phyloP scores from a whole-genome alignment of 1,284 basidiomycete species.

The Cutaneotrichosporon dermatis region DNA sequence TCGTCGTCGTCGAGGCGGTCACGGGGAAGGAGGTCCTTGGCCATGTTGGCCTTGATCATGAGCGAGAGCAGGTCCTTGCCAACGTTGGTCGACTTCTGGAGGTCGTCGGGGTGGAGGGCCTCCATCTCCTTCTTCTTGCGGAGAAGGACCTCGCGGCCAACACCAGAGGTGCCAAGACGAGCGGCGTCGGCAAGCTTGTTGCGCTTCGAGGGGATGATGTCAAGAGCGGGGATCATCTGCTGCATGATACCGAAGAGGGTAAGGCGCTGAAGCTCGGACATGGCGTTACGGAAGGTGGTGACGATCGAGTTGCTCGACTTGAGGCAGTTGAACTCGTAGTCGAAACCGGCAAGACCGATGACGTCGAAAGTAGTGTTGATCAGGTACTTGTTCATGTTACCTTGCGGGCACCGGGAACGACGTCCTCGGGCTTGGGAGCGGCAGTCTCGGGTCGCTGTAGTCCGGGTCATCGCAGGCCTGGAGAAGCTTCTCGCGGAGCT shows the following conservation, averaged over 20 bases:
- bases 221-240: constrained; percentile 39
- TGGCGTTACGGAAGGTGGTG: constrained; percentile 29
- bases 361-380: constrained; percentile 60
- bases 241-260: constrained; percentile 55
- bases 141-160: neutral
- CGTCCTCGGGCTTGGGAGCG: constrained; percentile 12
- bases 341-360: constrained; percentile 64
- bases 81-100: constrained; percentile 51
- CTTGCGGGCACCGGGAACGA: constrained; percentile 16
- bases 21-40: constrained; percentile 53
- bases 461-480: constrained; percentile 58
- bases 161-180: constrained; percentile 1
- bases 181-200: neutral
- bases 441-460: constrained; percentile 2
- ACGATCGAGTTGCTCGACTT: constrained; percentile 47
- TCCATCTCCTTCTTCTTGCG: constrained; percentile 3
- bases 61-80: constrained; percentile 47
- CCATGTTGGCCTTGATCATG: constrained; percentile 57
- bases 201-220: constrained; percentile 37
- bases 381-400: constrained; percentile 13
- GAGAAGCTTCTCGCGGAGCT: constrained; percentile 54
- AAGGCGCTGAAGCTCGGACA: constrained; percentile 5
- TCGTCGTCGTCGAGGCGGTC: constrained; percentile 63
- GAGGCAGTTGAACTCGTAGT: constrained; percentile 53
- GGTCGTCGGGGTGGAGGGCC: constrained; percentile 26